These are phyloP conservation scores for Albugo laibachii DNA, from an alignment of 352 stramenopile species.

Conservation along the genomic window DNA sequence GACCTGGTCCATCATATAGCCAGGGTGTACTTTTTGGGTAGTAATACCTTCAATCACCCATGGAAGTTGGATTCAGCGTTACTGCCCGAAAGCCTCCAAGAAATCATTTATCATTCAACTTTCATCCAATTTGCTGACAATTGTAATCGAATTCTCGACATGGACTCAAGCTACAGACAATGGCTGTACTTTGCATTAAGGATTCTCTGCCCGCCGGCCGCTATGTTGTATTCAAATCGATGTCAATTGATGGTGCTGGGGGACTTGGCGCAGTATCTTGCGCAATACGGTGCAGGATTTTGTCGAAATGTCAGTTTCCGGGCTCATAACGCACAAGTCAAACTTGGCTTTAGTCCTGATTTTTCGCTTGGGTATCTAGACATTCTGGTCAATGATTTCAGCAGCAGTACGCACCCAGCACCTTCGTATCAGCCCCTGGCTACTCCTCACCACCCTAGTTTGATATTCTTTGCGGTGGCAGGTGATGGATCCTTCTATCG, in stretches of 20 bases:
- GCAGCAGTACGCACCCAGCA: background rate
- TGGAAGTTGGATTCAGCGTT: constrained; percentile 48
- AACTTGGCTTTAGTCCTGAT: constrained; percentile 67
- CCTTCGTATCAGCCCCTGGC: constrained; percentile 4
- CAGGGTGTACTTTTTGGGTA: constrained; percentile 47
- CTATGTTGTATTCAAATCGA: constrained; percentile 40
- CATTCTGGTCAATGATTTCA: constrained; percentile 27
- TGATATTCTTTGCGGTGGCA: constrained; percentile 12
- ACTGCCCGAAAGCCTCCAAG: constrained; percentile 23
- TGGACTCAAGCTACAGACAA: background rate
- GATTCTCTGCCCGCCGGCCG: constrained; percentile 20
- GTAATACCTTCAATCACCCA: constrained; percentile 42
- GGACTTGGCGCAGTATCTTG: constrained; percentile 41
- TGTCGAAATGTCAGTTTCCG: constrained; percentile 69
- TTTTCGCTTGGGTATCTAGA: constrained; percentile 73
- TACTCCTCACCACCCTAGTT: background rate
- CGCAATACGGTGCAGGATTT: constrained; percentile 43
- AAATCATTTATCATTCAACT: constrained; percentile 60
- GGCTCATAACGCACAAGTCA: constrained; percentile 47
- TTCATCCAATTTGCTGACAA: constrained; percentile 44
- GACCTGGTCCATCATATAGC: constrained; percentile 49
- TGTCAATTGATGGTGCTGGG: constrained; percentile 44
- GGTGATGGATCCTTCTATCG: constrained; percentile 65
- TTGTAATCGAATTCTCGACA: constrained; percentile 19
- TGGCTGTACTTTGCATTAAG: constrained; percentile 40